These are phyloP conservation scores for Monilinia fructicola DNA, from an alignment of 2,329 filamentous ascomycete species.

Conservation along the genomic window DNA sequence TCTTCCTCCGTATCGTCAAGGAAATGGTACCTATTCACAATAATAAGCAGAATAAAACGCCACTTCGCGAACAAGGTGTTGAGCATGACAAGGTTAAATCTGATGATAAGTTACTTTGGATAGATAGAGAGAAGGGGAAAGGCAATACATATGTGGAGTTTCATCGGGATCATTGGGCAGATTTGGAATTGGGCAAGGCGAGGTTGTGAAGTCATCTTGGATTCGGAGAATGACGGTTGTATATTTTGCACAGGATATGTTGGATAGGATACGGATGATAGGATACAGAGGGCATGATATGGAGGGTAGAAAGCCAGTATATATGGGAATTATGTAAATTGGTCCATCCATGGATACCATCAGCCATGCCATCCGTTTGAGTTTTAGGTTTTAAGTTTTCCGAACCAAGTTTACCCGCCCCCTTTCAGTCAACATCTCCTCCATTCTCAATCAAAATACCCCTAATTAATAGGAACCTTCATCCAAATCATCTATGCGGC, in stretches of 20 bases:
- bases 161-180: slow-evolving; percentile 57
- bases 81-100: slow-evolving; percentile 51
- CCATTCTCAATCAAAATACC: background rate
- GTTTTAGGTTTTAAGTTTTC: no score
- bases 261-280: background rate
- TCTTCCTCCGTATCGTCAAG: slow-evolving; percentile 66
- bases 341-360: background rate
- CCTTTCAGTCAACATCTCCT: background rate
- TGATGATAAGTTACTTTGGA: slow-evolving; percentile 52
- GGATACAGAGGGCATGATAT: background rate
- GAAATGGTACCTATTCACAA: slow-evolving; percentile 65
- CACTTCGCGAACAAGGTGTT: slow-evolving; percentile 65
- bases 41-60: slow-evolving; percentile 78
- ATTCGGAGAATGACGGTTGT: background rate
- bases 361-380: background rate
- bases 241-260: background rate
- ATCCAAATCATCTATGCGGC: no score
- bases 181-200: slow-evolving; percentile 47
- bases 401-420: no score
- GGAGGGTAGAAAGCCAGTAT: background rate
- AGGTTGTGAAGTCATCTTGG: slow-evolving; percentile 43
- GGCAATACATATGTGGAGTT: slow-evolving; percentile 59
- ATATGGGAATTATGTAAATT: background rate
- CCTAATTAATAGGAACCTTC: no score
- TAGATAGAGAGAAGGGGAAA: slow-evolving; percentile 57